Conservation (phyloP, 2,329 filamentous ascomycete species). For the Sphaerulina vaccinii region DNA sequence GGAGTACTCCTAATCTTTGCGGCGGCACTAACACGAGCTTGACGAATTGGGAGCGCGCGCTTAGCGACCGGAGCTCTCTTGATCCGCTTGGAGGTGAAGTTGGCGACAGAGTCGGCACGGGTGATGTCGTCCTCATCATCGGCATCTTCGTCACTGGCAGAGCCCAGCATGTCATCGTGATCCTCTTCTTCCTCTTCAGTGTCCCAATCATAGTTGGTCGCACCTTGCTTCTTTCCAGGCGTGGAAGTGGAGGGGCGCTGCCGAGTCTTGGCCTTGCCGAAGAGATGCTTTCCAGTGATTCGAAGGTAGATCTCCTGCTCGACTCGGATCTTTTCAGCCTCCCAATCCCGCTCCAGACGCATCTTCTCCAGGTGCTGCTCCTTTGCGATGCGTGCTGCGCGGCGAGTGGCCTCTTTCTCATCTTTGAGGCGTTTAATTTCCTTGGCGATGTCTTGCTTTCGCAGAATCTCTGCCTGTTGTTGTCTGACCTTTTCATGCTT, state of each 20-base stretch:
- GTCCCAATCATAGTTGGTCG: constrained; percentile 6
- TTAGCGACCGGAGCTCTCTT: constrained; percentile 11
- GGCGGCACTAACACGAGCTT: background rate
- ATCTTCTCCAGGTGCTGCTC: constrained; percentile 12
- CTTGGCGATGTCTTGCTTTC: constrained; percentile 18
- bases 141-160: constrained; percentile 18
- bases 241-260: background rate
- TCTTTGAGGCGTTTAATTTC: constrained; percentile 19
- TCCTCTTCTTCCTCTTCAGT: constrained; percentile 20
- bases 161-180: constrained; percentile 1
- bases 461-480: constrained; percentile 9
- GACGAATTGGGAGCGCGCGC: constrained; percentile 8
- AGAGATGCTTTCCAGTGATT: constrained; percentile 22
- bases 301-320: constrained; percentile 25
- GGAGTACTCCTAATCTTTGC: background rate
- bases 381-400: constrained; percentile 10
- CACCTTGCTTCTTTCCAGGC: constrained; percentile 11
- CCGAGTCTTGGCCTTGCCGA: constrained; percentile 9
- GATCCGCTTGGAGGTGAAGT: constrained; percentile 1
- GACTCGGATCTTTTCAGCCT: constrained; percentile 17
- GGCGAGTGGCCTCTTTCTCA: constrained; percentile 19
- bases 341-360: constrained; percentile 26
- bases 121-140: constrained; percentile 6
- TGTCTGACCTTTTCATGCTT: constrained; percentile 15
- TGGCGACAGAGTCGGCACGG: constrained; percentile 3